Conservation (phyloP, 2,329 filamentous ascomycete species). For the Alternaria longipes region DNA sequence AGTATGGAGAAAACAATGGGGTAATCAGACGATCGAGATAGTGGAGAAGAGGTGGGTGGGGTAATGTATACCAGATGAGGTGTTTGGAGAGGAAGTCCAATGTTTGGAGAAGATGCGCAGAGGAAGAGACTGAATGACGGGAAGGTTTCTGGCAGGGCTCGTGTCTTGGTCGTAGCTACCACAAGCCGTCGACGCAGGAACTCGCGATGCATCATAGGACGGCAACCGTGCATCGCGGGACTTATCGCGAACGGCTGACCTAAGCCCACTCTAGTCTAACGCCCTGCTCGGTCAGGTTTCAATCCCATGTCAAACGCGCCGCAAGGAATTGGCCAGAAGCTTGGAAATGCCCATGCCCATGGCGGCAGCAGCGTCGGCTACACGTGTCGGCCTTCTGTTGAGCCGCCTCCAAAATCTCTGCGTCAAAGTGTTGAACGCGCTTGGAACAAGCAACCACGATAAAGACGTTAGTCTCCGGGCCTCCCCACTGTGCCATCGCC, state of each 20-base stretch:
- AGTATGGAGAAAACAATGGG: constrained; percentile 31
- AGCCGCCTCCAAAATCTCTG: constrained; percentile 11
- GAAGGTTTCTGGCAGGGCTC: constrained; percentile 29
- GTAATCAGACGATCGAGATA: constrained; percentile 28
- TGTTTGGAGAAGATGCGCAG: constrained; percentile 13
- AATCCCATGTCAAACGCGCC: constrained; percentile 21
- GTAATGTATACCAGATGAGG: constrained; percentile 8
- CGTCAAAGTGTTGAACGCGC: constrained; percentile 40
- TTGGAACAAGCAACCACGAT: constrained; percentile 32
- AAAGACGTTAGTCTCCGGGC: constrained; percentile 15
- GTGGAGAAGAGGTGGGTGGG: constrained; percentile 15
- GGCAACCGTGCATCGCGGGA: constrained; percentile 31
- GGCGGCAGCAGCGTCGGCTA: constrained; percentile 4
- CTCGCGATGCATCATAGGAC: constrained; percentile 44
- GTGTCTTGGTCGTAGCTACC: constrained; percentile 29
- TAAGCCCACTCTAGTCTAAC: constrained; percentile 23
- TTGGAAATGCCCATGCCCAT: background rate
- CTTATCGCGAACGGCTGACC: constrained; percentile 33
- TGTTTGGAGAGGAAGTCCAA: constrained; percentile 17
- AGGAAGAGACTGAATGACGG: constrained; percentile 18
- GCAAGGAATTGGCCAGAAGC: constrained; percentile 19
- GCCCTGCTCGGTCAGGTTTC: constrained; percentile 24
- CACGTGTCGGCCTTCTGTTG: constrained; percentile 11
- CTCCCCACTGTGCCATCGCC: constrained; percentile 23
- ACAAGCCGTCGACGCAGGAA: constrained; percentile 43